Conservation (phyloP, 108 stramenopile species). For the Cyclostephanos tholiformis region DNA sequence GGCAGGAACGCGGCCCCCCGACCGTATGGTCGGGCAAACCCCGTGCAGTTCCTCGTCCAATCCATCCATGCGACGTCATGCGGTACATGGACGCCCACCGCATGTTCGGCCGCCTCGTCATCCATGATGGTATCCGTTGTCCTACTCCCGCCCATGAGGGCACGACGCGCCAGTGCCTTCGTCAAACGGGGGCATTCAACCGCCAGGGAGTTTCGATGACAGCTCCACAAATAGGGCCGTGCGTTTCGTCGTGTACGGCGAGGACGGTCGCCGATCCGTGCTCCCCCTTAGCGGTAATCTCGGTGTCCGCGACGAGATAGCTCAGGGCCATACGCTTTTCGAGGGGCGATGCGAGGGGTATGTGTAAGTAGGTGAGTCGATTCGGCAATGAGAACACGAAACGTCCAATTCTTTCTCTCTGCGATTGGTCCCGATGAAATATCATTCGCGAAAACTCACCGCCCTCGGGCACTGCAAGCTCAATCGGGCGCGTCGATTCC, state of each 20-base stretch:
- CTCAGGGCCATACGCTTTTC: constrained; percentile 64
- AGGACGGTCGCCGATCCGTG: too few relatives aligned
- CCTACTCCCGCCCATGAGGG: too few relatives aligned
- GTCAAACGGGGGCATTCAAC: constrained; percentile 47
- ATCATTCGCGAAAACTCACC: too few relatives aligned
- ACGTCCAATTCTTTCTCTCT: background rate
- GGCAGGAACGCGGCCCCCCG: constrained; percentile 12
- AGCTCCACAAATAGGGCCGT: constrained; percentile 55
- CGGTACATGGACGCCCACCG: too few relatives aligned
- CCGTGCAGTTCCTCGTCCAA: constrained; percentile 40
- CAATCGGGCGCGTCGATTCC: too few relatives aligned
- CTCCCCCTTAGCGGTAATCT: background rate
- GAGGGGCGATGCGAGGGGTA: background rate
- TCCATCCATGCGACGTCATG: too few relatives aligned
- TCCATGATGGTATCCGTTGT: too few relatives aligned
- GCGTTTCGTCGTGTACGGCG: constrained; percentile 41
- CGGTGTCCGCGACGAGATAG: constrained; percentile 45
- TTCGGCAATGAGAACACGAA: background rate
- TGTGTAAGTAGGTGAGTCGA: too few relatives aligned
- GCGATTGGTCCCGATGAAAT: too few relatives aligned
- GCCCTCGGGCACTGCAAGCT: too few relatives aligned
- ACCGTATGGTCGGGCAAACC: constrained; percentile 3
- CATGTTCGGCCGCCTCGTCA: too few relatives aligned
- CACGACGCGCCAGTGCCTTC: too few relatives aligned
- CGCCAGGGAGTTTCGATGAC: constrained; percentile 52